These are phyloP conservation scores for Pseudozyma tsukubaensis DNA, from an alignment of 1,284 basidiomycete genomes.

Conservation along the genomic window DNA sequence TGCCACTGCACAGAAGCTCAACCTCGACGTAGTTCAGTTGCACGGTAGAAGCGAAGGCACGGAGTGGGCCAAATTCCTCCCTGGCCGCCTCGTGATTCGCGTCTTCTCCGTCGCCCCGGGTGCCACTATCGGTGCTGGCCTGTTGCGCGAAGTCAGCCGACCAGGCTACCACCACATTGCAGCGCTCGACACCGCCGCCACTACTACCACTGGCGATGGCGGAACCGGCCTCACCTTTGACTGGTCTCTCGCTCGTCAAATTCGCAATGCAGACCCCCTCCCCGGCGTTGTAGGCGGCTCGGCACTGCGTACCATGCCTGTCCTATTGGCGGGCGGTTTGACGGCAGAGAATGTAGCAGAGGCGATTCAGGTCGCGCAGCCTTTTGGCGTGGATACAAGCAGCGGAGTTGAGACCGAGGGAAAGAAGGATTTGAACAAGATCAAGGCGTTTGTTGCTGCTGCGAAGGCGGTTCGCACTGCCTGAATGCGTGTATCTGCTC, in stretches of 20 bases:
- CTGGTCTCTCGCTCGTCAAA: slow-evolving; percentile 52
- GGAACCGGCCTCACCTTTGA: slow-evolving; percentile 61
- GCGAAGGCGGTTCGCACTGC: slow-evolving; percentile 4
- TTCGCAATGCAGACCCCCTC: slow-evolving; percentile 41
- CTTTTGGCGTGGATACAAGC: slow-evolving; percentile 62
- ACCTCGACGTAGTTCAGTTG: slow-evolving; percentile 65
- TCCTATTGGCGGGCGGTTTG: slow-evolving; percentile 65
- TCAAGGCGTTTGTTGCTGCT: slow-evolving; percentile 50
- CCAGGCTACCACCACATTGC: slow-evolving; percentile 64
- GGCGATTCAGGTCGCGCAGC: slow-evolving; percentile 45
- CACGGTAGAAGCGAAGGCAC: slow-evolving; percentile 62
- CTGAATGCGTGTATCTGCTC: not conserved
- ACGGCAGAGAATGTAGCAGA: slow-evolving; percentile 55
- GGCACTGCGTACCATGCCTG: slow-evolving; percentile 27
- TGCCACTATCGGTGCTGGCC: slow-evolving; percentile 15
- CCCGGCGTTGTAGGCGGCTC: slow-evolving; percentile 33
- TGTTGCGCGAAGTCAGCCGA: slow-evolving; percentile 54
- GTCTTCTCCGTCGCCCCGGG: slow-evolving; percentile 58
- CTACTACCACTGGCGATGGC: slow-evolving; percentile 42
- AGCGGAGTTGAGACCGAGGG: slow-evolving; percentile 65
- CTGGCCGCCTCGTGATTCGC: slow-evolving; percentile 61
- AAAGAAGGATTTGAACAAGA: slow-evolving; percentile 57
- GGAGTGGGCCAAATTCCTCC: slow-evolving; percentile 65
- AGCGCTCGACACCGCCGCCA: slow-evolving; percentile 58
- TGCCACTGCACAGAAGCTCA: slow-evolving; percentile 39